A percentile compares a stretch with the other conserved stretches of the same genome.
These are phyloP conservation scores for Trichoderma brevicompactum DNA, from an alignment of 2,329 filamentous ascomycete genomes.

Conservation along the genomic window DNA sequence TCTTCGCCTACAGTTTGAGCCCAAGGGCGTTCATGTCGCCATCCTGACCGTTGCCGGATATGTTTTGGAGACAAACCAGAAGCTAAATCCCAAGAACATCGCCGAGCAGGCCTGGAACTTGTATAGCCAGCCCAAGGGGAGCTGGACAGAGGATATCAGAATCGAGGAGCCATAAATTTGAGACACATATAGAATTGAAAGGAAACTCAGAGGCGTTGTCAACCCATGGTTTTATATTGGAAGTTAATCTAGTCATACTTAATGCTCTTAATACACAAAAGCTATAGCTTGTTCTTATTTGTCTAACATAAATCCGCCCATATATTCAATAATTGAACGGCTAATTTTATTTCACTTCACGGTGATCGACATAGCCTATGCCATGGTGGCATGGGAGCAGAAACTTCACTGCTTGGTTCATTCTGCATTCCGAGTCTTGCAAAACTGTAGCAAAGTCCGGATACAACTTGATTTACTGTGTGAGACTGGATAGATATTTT, in stretches of 20 bases:
- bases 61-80: constrained; percentile 27
- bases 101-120: constrained; percentile 31
- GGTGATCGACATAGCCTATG: neutral
- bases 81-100: constrained; percentile 32
- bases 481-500: neutral
- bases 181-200: neutral
- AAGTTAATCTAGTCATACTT: neutral
- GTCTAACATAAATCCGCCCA: too few relatives aligned
- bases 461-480: neutral
- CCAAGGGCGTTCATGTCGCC: constrained; percentile 51
- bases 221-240: neutral
- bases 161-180: constrained; percentile 6
- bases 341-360: neutral
- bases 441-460: neutral
- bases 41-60: constrained; percentile 51
- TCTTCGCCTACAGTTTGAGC: constrained; percentile 45
- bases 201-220: neutral
- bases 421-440: neutral
- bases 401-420: neutral
- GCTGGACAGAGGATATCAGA: constrained; percentile 23
- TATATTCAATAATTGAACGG: too few relatives aligned
- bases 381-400: neutral
- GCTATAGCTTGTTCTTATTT: neutral
- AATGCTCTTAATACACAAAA: neutral
- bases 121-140: constrained; percentile 29